phyloP scores from a whole-genome alignment of 805 yeast species.

The Wickerhamomyces chaumierensis region DNA sequence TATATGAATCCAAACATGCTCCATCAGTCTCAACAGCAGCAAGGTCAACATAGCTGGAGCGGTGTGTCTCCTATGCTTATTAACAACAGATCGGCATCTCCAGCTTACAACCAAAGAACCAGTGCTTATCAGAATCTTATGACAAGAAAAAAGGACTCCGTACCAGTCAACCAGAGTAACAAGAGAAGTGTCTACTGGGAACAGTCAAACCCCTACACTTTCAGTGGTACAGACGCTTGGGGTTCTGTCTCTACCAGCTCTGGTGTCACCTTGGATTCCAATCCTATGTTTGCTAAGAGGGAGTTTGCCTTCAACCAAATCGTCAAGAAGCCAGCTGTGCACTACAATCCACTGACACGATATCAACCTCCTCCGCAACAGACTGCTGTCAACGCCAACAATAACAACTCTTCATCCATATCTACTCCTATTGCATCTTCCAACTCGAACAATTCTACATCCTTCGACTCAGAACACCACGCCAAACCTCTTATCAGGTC shows the following conservation, averaged over 20 bases:
- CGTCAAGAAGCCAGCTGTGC: conserved; percentile 3
- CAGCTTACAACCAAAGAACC: background rate
- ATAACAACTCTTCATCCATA: too few species aligned
- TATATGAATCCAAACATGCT: background rate
- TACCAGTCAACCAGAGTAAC: background rate
- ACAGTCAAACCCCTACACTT: background rate
- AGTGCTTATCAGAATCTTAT: background rate
- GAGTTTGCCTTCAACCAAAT: conserved; percentile 1
- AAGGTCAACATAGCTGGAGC: background rate
- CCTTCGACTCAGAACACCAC: too few species aligned
- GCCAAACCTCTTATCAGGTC: conserved; percentile 1
- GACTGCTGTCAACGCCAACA: conserved; percentile 3
- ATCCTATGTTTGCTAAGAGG: background rate
- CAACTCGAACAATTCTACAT: too few species aligned
- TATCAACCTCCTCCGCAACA: conserved; percentile 1
- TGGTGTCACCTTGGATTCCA: conserved; percentile 2
- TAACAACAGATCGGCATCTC: background rate
- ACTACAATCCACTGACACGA: conserved; percentile 1
- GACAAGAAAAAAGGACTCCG: background rate
- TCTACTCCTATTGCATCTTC: too few species aligned
- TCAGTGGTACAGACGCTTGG: background rate
- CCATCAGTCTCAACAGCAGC: background rate
- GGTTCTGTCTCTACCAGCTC: conserved; percentile 7
- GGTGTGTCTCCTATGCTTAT: background rate
- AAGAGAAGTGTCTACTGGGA: background rate